These are phyloP conservation scores for Entomophthora muscae DNA, from an alignment of 371 early-diverging fungal species.

Conservation along the genomic window DNA sequence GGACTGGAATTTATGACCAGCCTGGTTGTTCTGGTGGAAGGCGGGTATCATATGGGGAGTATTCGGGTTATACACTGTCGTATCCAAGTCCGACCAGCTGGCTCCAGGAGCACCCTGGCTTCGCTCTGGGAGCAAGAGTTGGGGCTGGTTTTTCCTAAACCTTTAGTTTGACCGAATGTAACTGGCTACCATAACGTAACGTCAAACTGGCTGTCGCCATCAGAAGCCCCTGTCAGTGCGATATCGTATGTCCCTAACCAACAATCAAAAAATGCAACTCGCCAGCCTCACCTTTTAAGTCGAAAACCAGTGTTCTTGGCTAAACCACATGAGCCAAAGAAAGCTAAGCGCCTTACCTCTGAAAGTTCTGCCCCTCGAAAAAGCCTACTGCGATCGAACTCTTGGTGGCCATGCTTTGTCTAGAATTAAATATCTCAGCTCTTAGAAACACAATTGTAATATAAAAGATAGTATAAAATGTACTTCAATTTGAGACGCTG, in stretches of 20 bases:
- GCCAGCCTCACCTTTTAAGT: neutral
- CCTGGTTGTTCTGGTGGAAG: neutral
- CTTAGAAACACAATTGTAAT: too few species aligned
- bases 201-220: neutral
- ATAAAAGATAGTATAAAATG: too few species aligned
- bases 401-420: too few species aligned
- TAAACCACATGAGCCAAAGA: too few species aligned
- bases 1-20: neutral
- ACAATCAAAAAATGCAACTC: neutral
- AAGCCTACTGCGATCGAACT: neutral
- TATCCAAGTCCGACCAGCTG: neutral
- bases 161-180: neutral
- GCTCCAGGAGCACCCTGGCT: neutral
- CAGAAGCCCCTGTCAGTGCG: neutral
- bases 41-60: neutral
- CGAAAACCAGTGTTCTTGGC: neutral
- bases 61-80: neutral
- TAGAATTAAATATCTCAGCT: too few species aligned
- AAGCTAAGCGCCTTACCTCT: neutral
- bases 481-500: too few species aligned
- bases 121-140: neutral
- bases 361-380: neutral
- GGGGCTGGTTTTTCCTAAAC: neutral
- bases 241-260: neutral
- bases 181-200: neutral